phyloP scores from a whole-genome alignment of 768 basidiomycete species.

The Panus rudis region DNA sequence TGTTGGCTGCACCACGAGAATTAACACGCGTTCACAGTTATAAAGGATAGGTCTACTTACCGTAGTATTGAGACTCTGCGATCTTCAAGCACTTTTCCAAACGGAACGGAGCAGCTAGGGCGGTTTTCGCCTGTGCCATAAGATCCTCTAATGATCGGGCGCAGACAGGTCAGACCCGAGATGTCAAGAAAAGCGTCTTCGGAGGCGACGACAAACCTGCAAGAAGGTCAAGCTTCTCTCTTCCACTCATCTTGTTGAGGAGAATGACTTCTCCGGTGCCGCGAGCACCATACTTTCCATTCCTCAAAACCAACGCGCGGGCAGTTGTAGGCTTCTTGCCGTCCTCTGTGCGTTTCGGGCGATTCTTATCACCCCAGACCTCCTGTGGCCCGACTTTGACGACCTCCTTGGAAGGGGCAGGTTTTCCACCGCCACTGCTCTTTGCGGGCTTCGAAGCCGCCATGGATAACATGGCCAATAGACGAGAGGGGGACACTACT shows the following conservation, averaged over 20 bases:
- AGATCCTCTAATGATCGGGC: conserved; percentile 50
- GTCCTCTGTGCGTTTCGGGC: conserved; percentile 39
- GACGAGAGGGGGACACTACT: too few relatives aligned
- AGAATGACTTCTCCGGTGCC: conserved; percentile 64
- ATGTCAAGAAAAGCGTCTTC: conserved; percentile 1
- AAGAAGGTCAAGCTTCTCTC: conserved; percentile 74
- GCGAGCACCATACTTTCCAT: conserved; percentile 65
- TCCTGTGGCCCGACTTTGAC: conserved; percentile 51
- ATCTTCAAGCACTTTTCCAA: conserved; percentile 58
- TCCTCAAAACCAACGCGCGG: conserved; percentile 68
- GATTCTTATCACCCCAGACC: conserved; percentile 28
- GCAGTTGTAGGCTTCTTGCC: conserved; percentile 56
- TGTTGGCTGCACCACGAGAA: conserved; percentile 38
- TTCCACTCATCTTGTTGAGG: conserved; percentile 55
- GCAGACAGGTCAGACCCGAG: conserved; percentile 5
- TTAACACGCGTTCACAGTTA: conserved; percentile 1
- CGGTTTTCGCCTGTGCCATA: conserved; percentile 45
- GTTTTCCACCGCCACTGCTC: too few relatives aligned
- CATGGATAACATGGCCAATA: too few relatives aligned
- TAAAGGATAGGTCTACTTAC: conserved; percentile 33
- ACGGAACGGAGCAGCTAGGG: conserved; percentile 57
- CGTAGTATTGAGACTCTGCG: conserved; percentile 66
- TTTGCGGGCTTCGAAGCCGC: too few relatives aligned
- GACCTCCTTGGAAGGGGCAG: conserved; percentile 33
- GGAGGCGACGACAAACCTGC: conserved; percentile 53